Percentiles rank a stretch among this genome's conserved stretches.
Conservation (phyloP, 2,329 filamentous ascomycete species). For the Massarina eburnea region DNA sequence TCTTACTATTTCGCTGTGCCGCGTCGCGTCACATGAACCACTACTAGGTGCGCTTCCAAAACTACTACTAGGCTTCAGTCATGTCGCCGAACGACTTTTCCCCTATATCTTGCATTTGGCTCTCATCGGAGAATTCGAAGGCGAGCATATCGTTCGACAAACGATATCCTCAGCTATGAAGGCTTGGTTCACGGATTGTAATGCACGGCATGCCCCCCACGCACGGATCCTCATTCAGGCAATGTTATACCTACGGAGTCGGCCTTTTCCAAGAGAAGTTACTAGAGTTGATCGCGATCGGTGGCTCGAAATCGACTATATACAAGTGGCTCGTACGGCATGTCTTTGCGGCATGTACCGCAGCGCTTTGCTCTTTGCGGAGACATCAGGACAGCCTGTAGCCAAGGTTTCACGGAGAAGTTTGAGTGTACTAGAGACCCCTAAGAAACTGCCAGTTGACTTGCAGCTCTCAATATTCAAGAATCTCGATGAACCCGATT, state of each 20-base stretch:
- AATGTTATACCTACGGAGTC: conserved; percentile 85
- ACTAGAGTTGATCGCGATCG: conserved; percentile 76
- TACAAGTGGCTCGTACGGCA: conserved; percentile 70
- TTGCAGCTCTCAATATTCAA: conserved; percentile 82
- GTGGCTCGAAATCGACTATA: conserved; percentile 85
- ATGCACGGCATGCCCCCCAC: conserved; percentile 58
- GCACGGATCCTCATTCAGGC: conserved; percentile 73
- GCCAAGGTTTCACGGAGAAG: conserved; percentile 61
- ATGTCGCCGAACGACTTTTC: conserved; percentile 73
- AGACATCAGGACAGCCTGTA: conserved; percentile 63
- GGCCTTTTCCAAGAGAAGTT: conserved; percentile 70
- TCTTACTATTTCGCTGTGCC: conserved; percentile 60
- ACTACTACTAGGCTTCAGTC: conserved; percentile 65
- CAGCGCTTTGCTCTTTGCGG: conserved; percentile 79
- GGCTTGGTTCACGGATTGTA: conserved; percentile 60
- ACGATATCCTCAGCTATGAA: conserved; percentile 66
- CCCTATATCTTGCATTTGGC: conserved; percentile 85
- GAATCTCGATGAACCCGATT: conserved; percentile 92
- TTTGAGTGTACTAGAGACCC: conserved; percentile 57
- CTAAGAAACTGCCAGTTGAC: conserved; percentile 56
- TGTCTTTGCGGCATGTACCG: conserved; percentile 81
- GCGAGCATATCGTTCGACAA: conserved; percentile 58
- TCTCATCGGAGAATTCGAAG: conserved; percentile 67
- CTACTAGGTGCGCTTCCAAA: conserved; percentile 69
- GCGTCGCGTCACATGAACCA: conserved; percentile 59